A percentile compares a stretch with the other conserved stretches of the same genome.
Conservation (phyloP, 257 asterid species). For the Ajuga chamaepitys region DNA sequence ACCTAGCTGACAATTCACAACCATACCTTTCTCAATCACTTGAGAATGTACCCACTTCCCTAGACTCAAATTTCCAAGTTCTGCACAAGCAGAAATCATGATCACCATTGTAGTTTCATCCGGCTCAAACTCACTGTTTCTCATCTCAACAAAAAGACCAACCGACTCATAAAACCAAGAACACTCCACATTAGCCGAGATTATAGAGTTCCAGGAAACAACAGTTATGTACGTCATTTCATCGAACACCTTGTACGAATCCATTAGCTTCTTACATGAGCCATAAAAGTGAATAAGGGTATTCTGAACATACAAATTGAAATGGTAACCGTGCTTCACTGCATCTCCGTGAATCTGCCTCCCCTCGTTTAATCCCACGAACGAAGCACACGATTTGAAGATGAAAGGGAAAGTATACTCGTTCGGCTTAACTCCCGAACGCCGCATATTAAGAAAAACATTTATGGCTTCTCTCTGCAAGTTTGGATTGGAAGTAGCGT, state of each 20-base stretch:
- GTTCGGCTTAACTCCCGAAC: conserved; percentile 36
- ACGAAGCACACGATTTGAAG: conserved; percentile 53
- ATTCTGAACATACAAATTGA: conserved; percentile 61
- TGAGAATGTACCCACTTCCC: conserved; percentile 73
- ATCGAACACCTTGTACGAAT: conserved; percentile 50
- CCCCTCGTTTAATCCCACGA: conserved; percentile 47
- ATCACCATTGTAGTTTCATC: conserved; percentile 77
- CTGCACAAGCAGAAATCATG: conserved; percentile 55
- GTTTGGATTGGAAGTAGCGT: conserved; percentile 28
- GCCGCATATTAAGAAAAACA: conserved; percentile 49
- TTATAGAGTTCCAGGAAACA: conserved; percentile 74
- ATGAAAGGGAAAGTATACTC: conserved; percentile 63
- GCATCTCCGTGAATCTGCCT: conserved; percentile 58
- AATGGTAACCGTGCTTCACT: conserved; percentile 44
- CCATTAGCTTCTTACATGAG: conserved; percentile 39
- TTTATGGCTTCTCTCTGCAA: conserved; percentile 31
- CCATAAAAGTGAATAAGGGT: conserved; percentile 51
- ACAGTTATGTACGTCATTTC: conserved; percentile 49
- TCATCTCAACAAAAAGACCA: conserved; percentile 44
- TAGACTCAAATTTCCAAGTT: conserved; percentile 50
- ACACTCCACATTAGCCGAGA: conserved; percentile 43
- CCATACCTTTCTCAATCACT: conserved; percentile 45
- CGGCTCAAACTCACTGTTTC: conserved; percentile 26
- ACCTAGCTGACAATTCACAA: conserved; percentile 50
- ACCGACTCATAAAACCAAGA: conserved; percentile 39